Evolutionary conservation across 1,284 basidiomycete genomes (phyloP).

Genomic region (Ganoderma resinaceum): DNA sequence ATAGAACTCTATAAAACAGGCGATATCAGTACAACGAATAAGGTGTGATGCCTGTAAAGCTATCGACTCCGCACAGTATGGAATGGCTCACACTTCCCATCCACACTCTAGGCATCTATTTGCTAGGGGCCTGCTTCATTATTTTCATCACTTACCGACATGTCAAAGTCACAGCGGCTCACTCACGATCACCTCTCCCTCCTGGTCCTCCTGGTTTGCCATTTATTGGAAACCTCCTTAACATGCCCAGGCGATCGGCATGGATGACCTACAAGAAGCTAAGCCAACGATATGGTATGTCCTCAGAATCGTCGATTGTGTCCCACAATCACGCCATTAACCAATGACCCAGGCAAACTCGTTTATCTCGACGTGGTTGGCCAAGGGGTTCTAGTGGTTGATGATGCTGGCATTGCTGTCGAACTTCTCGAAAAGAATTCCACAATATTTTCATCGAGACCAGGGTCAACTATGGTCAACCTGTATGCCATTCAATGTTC

Average conservation of each 20-base stretch:
- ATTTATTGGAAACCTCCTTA: background rate
- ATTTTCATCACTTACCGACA: background rate
- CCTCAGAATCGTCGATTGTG: background rate
- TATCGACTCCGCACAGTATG: background rate
- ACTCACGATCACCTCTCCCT: conserved; percentile 3
- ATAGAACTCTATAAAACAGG: background rate
- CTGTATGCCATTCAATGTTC: background rate
- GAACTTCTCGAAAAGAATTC: conserved; percentile 19
- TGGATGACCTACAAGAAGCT: background rate
- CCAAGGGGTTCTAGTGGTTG: conserved; percentile 18
- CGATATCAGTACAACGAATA: background rate
- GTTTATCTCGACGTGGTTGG: conserved; percentile 12
- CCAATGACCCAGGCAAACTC: conserved; percentile 9
- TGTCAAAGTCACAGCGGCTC: background rate
- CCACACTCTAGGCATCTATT: background rate
- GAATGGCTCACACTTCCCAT: background rate
- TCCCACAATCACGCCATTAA: background rate
- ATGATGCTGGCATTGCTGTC: conserved; percentile 10
- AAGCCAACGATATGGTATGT: background rate
- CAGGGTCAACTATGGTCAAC: conserved; percentile 12
- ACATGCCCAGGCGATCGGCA: background rate
- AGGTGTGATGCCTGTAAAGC: too few species aligned
- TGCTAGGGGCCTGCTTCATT: background rate
- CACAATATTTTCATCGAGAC: conserved; percentile 13
- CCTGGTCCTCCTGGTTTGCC: conserved; percentile 8